phyloP scores from a whole-genome alignment of 352 stramenopile genomes.

The Globisporangium sylvaticum region DNA sequence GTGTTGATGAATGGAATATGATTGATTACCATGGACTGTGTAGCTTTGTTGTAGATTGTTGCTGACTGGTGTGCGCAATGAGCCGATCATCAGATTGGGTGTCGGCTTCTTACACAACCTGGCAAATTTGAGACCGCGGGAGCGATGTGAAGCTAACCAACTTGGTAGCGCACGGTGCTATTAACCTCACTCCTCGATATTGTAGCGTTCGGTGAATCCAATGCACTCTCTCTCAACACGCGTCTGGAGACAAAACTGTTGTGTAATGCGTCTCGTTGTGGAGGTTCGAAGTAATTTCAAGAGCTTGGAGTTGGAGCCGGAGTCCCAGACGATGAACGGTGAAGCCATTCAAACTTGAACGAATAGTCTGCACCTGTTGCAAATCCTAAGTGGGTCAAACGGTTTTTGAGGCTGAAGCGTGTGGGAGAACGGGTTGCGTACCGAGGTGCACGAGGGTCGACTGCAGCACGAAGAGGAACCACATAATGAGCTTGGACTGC shows the following conservation, averaged over 20 bases:
- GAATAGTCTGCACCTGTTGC: neutral
- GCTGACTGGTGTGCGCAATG: no score
- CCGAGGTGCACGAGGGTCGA: constrained; percentile 32
- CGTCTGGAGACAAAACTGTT: neutral
- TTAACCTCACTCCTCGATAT: neutral
- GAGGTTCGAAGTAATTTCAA: neutral
- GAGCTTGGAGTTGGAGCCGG: neutral
- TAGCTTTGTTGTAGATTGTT: neutral
- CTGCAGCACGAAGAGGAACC: constrained; percentile 38
- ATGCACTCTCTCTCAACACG: no score
- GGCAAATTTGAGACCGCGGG: no score
- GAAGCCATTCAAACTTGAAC: neutral
- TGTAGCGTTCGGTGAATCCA: neutral
- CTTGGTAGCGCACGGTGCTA: no score
- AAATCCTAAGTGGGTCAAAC: neutral
- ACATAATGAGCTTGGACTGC: constrained; percentile 39
- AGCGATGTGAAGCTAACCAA: no score
- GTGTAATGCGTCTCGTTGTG: neutral
- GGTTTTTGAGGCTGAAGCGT: neutral
- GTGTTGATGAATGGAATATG: neutral
- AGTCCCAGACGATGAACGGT: neutral
- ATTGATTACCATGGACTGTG: neutral
- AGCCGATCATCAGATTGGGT: no score
- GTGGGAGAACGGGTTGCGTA: neutral
- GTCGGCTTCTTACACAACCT: no score